phyloP scores from a whole-genome alignment of 139 green algal genomes.

The Volvox africanus region DNA sequence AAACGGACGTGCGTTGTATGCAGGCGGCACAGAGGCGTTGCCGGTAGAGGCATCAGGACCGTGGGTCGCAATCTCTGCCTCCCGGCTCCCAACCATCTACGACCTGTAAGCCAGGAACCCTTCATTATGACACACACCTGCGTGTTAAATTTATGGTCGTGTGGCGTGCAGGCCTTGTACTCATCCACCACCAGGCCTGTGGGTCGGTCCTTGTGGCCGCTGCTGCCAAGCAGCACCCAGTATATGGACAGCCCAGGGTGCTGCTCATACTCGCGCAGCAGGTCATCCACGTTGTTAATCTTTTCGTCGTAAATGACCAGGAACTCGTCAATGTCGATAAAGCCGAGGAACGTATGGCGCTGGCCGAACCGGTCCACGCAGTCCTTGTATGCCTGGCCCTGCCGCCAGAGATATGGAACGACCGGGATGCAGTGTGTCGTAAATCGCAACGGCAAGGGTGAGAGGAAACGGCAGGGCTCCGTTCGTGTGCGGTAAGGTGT shows the following conservation, averaged over 20 bases:
- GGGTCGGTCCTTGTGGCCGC: conserved; percentile 36
- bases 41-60: no score
- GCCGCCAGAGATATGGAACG: neutral
- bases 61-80: no score
- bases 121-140: neutral
- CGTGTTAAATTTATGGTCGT: conserved; percentile 54
- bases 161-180: conserved; percentile 51
- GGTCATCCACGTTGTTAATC: conserved; percentile 32
- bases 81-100: no score
- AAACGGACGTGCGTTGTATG: neutral
- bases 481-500: no score
- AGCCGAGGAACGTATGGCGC: conserved; percentile 57
- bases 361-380: conserved; percentile 27
- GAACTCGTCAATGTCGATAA: conserved; percentile 65
- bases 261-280: conserved; percentile 53
- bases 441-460: no score
- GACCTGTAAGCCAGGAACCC: no score
- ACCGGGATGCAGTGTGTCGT: no score
- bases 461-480: no score
- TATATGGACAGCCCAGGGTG: conserved; percentile 49
- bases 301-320: conserved; percentile 40
- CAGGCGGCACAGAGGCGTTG: no score
- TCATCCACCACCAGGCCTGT: neutral
- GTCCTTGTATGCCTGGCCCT: conserved; percentile 56
- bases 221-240: conserved; percentile 56